Percentiles rank a stretch among this genome's conserved stretches.
These are phyloP conservation scores for Metarhizium robertsii DNA, from an alignment of 2,329 filamentous ascomycete species.

Conservation along the genomic window DNA sequence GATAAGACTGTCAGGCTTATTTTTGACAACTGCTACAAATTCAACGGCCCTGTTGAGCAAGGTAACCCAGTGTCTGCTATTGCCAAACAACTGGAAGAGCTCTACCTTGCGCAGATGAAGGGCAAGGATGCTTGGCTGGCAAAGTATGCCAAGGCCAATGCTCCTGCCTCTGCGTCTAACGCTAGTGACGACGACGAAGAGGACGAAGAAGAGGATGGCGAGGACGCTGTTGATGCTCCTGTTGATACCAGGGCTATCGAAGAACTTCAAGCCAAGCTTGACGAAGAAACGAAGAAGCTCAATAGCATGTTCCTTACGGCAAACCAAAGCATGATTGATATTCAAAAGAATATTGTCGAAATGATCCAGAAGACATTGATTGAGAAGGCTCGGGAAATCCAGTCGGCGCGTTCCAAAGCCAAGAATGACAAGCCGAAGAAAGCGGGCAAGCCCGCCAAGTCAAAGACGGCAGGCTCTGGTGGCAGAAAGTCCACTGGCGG, in stretches of 20 bases:
- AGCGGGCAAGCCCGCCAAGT: constrained; percentile 48
- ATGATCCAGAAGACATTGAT: constrained; percentile 64
- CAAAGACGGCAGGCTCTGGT: constrained; percentile 26
- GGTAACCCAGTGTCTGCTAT: constrained; percentile 64
- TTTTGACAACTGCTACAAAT: constrained; percentile 82
- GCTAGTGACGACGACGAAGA: constrained; percentile 66
- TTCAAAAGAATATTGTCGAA: constrained; percentile 52
- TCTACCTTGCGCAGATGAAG: constrained; percentile 68
- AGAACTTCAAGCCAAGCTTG: constrained; percentile 40
- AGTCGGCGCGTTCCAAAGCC: constrained; percentile 33
- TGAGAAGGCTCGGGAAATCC: constrained; percentile 58
- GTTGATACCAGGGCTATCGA: constrained; percentile 36
- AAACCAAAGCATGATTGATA: constrained; percentile 42
- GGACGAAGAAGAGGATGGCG: constrained; percentile 53
- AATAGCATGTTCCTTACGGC: constrained; percentile 42
- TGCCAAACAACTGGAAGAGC: constrained; percentile 61
- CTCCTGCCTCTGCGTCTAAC: constrained; percentile 50
- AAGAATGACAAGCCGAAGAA: constrained; percentile 53
- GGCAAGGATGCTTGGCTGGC: constrained; percentile 76
- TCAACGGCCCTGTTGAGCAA: constrained; percentile 54
- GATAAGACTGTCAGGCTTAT: constrained; percentile 76
- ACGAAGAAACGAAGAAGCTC: constrained; percentile 50
- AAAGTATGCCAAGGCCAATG: constrained; percentile 51
- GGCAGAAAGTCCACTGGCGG: constrained; percentile 34
- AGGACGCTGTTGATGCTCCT: constrained; percentile 29